These are phyloP conservation scores for Kalmusia sp. DNA, from an alignment of 2,329 filamentous ascomycete genomes.

Conservation along the genomic window DNA sequence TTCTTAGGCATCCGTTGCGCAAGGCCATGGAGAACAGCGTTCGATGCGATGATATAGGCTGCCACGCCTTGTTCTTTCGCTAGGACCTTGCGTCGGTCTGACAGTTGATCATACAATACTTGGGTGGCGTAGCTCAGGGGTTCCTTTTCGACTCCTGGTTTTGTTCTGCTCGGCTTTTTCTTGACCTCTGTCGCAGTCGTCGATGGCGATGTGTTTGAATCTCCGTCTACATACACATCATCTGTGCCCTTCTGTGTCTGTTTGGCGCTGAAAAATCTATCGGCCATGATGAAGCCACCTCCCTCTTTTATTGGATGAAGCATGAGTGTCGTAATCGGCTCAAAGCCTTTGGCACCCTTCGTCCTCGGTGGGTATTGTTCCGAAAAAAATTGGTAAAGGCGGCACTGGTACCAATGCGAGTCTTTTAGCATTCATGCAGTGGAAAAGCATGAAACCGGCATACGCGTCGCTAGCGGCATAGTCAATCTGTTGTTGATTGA, in stretches of 20 bases:
- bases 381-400: slow-evolving; percentile 31
- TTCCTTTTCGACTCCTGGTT: background rate
- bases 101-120: slow-evolving; percentile 26
- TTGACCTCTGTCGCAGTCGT: slow-evolving; percentile 1
- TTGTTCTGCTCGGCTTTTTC: background rate
- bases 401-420: slow-evolving; percentile 59
- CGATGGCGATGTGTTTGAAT: background rate
- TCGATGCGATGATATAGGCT: slow-evolving; percentile 23
- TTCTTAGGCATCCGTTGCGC: slow-evolving; percentile 30
- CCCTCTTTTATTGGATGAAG: slow-evolving; percentile 26
- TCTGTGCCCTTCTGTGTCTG: background rate
- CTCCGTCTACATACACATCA: background rate
- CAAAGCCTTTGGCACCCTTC: background rate
- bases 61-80: slow-evolving; percentile 18
- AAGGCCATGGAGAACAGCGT: slow-evolving; percentile 31
- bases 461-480: slow-evolving; percentile 88
- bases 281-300: slow-evolving; percentile 20
- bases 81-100: slow-evolving; percentile 23
- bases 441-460: slow-evolving; percentile 77
- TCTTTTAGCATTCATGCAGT: slow-evolving; percentile 70
- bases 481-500: slow-evolving; percentile 71
- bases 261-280: slow-evolving; percentile 28
- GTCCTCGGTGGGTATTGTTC: slow-evolving; percentile 31
- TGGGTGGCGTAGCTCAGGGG: slow-evolving; percentile 21
- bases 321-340: slow-evolving; percentile 23